Percentiles rank a stretch among this genome's conserved stretches.
Evolutionary conservation across 2,329 filamentous ascomycete genomes (phyloP).

Genomic region (Exophiala sideris): DNA sequence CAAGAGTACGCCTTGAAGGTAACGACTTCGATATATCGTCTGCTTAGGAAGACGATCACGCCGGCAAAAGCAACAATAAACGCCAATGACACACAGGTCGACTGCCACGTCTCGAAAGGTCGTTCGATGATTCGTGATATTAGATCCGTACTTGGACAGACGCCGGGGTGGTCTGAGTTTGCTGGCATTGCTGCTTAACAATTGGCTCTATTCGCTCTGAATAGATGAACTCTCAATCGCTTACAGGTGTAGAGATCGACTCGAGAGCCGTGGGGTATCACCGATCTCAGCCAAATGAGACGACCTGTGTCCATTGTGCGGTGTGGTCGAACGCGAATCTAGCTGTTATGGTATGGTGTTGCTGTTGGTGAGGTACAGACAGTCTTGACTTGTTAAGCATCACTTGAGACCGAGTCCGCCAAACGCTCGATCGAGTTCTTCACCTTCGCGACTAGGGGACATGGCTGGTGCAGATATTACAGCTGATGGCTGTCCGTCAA

Average conservation of each 20-base stretch:
- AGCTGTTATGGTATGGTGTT: not conserved
- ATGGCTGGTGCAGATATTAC: conserved; percentile 37
- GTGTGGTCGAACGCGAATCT: not conserved
- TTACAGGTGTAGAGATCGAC: no score
- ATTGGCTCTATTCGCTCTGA: no score
- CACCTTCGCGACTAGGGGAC: conserved; percentile 45
- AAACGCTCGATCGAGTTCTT: conserved; percentile 54
- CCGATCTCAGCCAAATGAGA: no score
- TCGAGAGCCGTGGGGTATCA: no score
- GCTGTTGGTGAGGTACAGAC: conserved; percentile 12
- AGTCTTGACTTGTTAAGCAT: conserved; percentile 13
- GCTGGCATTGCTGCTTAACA: no score
- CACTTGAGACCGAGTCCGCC: conserved; percentile 47
- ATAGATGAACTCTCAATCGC: no score
- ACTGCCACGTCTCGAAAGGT: conserved; percentile 21
- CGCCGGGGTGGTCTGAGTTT: no score
- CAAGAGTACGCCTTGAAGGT: not conserved
- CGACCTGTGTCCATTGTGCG: not conserved
- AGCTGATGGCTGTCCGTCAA: conserved; percentile 36
- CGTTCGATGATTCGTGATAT: conserved; percentile 14
- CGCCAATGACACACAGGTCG: conserved; percentile 11
- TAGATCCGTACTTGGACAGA: not conserved
- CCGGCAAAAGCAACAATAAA: conserved; percentile 1
- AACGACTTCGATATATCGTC: conserved; percentile 15
- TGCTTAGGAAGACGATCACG: conserved; percentile 10